phyloP scores from a whole-genome alignment of 345 rosid species.

The Moricandia arvensis region DNA sequence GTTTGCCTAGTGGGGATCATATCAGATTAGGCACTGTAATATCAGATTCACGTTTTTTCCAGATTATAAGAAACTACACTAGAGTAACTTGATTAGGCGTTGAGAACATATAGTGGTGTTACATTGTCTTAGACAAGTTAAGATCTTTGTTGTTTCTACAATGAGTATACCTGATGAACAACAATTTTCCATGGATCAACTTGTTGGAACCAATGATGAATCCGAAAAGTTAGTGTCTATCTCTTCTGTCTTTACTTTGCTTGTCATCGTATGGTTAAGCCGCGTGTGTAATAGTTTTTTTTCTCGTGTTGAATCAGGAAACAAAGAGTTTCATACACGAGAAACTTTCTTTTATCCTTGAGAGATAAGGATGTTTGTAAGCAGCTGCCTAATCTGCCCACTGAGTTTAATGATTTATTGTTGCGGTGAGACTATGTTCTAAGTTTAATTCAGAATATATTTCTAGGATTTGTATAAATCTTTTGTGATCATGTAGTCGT shows the following conservation, averaged over 20 bases:
- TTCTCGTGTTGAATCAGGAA: conserved; percentile 49
- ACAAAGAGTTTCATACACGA: conserved; percentile 54
- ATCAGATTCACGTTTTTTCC: too few relatives aligned
- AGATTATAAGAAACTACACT: too few relatives aligned
- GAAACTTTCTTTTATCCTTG: conserved; percentile 67
- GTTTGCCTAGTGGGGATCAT: conserved; percentile 4
- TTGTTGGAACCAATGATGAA: conserved; percentile 33
- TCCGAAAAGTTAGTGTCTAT: conserved; percentile 40
- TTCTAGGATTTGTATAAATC: not conserved
- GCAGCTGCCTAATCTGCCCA: conserved; percentile 66
- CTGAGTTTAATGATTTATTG: conserved; percentile 55
- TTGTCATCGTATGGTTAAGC: not conserved
- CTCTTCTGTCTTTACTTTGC: not conserved
- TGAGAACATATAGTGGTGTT: too few relatives aligned
- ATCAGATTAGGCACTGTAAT: too few relatives aligned
- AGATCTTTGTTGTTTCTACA: too few relatives aligned
- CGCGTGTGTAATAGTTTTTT: conserved; percentile 5
- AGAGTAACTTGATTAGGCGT: too few relatives aligned
- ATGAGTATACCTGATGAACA: too few relatives aligned
- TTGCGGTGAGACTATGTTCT: conserved; percentile 43
- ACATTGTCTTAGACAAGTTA: too few relatives aligned
- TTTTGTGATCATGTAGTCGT: not conserved
- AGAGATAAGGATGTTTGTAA: conserved; percentile 74
- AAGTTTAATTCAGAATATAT: not conserved
- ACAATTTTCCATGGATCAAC: conserved; percentile 14